Base-by-base conservation (phyloP, 805 yeast species). In the Cyberlindnera euphorbiae region DNA sequence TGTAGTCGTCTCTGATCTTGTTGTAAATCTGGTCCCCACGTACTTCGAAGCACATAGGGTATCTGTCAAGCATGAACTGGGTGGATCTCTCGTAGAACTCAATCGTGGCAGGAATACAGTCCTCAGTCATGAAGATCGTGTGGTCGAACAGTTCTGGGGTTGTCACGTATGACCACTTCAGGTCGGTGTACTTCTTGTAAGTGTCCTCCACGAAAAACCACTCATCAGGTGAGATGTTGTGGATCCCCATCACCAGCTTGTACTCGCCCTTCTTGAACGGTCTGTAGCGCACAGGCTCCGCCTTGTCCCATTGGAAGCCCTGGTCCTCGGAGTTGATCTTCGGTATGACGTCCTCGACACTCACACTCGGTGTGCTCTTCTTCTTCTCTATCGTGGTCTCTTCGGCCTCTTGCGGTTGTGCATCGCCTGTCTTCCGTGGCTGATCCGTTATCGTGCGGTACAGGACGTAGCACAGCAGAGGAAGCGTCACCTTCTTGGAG, bases 221-320 rank as follows among this genome's bases (percentile, higher is more conserved):
- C 26, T 80, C 79, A 28, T 69, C 66, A 2, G 77, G 55, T 24
- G 64, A 57, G 28, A 67, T 50, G 50, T 68, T 63, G 41, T 67
- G 62, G 33, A 80, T 66, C 1, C 80, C 82, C 81, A 82, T 73
- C 3, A 81, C 79, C 57, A 82, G 58, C 42, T 68, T 71, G 47
- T 79, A 77, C 31, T 63, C 71, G 12, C 75, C 80, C 30, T 73
- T 66, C 51, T 75, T 77, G 62, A 78, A 81, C 1, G 86, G 87
- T 32, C 77, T 59, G 45, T 67, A 74, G 15, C 62, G 62, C 30
- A 56, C 50, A 0, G 81, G 81, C 30, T 62, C 55, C 6, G 58
- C 55, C 4, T 46, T 42, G 11, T 56, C 38, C 77, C 80, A 78
- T 14, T 68, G 50, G 41, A 72, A 70, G 36, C 55, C 55, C 4